These are phyloP conservation scores for Hymenoscyphus repandus DNA, from an alignment of 2,329 filamentous ascomycete genomes.

Conservation along the genomic window DNA sequence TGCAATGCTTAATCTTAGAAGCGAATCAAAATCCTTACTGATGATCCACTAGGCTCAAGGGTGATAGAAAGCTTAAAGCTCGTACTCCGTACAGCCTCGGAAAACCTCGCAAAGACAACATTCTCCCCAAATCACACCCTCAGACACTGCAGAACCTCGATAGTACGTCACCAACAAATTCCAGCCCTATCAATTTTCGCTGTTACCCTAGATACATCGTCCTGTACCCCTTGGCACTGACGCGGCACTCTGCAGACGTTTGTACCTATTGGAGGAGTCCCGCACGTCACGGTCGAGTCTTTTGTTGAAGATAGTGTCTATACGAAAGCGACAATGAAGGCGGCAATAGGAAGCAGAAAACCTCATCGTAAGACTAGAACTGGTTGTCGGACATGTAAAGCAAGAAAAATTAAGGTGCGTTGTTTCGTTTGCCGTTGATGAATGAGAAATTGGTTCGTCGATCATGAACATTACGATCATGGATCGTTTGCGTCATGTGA, in stretches of 20 bases:
- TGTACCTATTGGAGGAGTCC: not conserved
- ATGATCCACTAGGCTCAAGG: not conserved
- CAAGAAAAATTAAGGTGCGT: constrained; percentile 37
- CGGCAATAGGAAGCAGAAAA: constrained; percentile 16
- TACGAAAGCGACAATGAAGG: constrained; percentile 8
- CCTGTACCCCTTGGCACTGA: not conserved
- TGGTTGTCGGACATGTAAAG: constrained; percentile 36
- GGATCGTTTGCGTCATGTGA: not conserved
- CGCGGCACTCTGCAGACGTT: not conserved
- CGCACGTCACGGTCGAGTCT: not conserved
- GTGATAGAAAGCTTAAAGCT: not conserved
- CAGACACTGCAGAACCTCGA: not conserved
- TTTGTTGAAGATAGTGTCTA: too few species aligned
- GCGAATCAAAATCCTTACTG: too few species aligned
- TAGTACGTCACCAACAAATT: not conserved
- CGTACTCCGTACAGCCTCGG: not conserved
- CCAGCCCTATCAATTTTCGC: not conserved
- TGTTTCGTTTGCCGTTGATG: not conserved
- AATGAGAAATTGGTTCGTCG: not conserved
- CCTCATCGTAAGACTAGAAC: constrained; percentile 34
- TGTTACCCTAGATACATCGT: not conserved
- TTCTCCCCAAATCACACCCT: not conserved
- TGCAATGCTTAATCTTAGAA: too few species aligned
- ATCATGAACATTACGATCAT: not conserved
- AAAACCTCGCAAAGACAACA: not conserved